Conservation (phyloP, 176 grass and related monocot species). For the Triticum dicoccoides region DNA sequence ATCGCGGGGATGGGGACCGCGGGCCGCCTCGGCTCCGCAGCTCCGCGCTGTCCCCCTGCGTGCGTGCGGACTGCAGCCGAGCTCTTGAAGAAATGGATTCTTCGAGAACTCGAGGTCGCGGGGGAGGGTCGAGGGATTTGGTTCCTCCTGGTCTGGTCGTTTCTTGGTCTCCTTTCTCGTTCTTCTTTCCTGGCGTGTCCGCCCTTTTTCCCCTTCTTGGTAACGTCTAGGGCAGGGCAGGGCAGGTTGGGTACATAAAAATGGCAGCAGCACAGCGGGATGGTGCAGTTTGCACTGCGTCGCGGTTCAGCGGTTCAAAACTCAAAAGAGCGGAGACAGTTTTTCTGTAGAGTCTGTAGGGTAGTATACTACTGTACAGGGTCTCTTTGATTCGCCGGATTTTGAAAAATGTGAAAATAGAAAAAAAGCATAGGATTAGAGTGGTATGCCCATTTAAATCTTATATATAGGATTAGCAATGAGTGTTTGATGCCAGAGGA, state of each 20-base stretch:
- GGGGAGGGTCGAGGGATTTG: neutral
- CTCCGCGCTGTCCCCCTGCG: neutral
- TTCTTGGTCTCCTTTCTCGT: neutral
- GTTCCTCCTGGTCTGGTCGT: neutral
- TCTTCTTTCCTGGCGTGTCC: neutral
- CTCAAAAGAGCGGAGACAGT: neutral
- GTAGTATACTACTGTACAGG: too few relatives aligned
- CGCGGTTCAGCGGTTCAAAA: neutral
- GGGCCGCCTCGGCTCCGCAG: neutral
- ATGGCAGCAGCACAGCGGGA: neutral
- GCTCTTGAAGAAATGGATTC: neutral
- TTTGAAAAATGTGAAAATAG: too few relatives aligned
- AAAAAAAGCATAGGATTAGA: too few relatives aligned
- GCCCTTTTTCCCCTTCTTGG: neutral
- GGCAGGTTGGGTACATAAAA: neutral
- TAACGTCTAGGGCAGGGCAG: neutral
- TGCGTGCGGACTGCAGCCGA: neutral
- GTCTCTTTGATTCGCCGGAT: too few relatives aligned
- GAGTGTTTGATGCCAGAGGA: too few relatives aligned
- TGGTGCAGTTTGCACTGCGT: neutral
- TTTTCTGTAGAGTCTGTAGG: too few relatives aligned
- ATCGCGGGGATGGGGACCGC: neutral
- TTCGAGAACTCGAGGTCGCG: conserved; percentile 9
- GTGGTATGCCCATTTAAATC: too few relatives aligned
- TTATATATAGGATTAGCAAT: too few relatives aligned